Evolutionary conservation across 176 grass and related monocot species (phyloP), one percentile per base, ranked within the genome.

Genomic region (Saccharum spontaneum): DNA sequence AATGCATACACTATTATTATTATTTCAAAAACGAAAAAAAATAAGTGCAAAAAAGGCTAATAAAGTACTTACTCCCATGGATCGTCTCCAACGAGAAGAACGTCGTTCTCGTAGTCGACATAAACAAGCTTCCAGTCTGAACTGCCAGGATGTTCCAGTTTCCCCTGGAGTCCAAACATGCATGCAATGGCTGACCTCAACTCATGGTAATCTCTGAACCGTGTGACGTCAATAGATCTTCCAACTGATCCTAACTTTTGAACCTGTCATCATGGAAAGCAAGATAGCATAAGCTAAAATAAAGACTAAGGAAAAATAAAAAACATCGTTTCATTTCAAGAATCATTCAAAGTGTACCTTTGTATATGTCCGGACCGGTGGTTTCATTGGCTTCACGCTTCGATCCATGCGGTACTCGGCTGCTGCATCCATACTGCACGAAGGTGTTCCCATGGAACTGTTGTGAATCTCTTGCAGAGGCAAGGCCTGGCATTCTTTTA

Each of bases 101-200:
- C 90, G 11, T 99, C 97, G 13, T 99, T 94, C 89, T 99, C 97
- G 14, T 96, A 99, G 88, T 96, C 97, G 0, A 99, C 94, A 13
- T 99, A 99, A 43, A 99, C 97, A 38, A 99, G 93, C 86, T 96
- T 99, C 97, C 97, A 99, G 23, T 96, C 90, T 43, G 94, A 96
- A 86, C 73, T 82, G 36, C 75, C 85, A 79, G 93, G 88, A 40
- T 92, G 90, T 79, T 96, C 97, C 34, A 99, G 72, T 69, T 99
- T 94, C 17, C 87, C 93, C 60, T 95, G 90, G 59, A 99, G 86
- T 24, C 97, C 94, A 82, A 99, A 99, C 97, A 99, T 99, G 48
- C 87, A 85, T 2, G 90, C 90, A 39, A 99, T 94, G 65, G 91
- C 97, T 34, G 90, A 87, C 45, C 91, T 96, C 88, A 99, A 83